phyloP scores from a whole-genome alignment of 108 stramenopile genomes.

The Pseudonitzschia delicatissima region DNA sequence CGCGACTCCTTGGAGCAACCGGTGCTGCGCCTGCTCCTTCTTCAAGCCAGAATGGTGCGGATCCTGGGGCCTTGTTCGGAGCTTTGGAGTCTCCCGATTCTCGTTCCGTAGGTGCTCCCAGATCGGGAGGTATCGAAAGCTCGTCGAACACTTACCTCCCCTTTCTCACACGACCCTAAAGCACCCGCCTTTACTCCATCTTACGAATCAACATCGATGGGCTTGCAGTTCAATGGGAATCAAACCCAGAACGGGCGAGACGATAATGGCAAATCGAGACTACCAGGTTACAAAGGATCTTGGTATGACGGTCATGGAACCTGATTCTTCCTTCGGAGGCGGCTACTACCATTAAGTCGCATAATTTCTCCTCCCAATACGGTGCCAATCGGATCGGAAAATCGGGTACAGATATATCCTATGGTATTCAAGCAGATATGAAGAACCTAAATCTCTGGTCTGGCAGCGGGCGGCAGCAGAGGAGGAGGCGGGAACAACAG shows the following conservation, averaged over 20 bases:
- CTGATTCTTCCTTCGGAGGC: conserved; percentile 29
- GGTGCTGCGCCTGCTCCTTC: conserved; percentile 3
- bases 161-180: conserved; percentile 14
- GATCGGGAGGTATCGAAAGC: neutral
- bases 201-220: neutral
- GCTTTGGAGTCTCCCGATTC: conserved; percentile 9
- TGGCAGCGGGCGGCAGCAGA: neutral
- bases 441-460: conserved; percentile 32
- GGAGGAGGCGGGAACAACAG: neutral
- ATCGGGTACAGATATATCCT: conserved; percentile 6
- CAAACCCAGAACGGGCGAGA: neutral
- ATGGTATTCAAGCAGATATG: conserved; percentile 34
- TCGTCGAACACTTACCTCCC: neutral
- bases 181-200: neutral
- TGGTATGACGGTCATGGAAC: conserved; percentile 69
- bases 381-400: neutral
- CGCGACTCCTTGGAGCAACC: conserved; percentile 33
- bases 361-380: neutral
- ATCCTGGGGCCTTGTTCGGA: conserved; percentile 29
- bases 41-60: conserved; percentile 19
- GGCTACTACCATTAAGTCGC: conserved; percentile 1
- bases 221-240: neutral
- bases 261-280: conserved; percentile 5
- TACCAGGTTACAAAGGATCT: conserved; percentile 32
- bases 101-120: neutral